A percentile compares a stretch with the other conserved stretches of the same genome.
phyloP scores from a whole-genome alignment of 2,329 filamentous ascomycete species.

The Fusarium multiceps region DNA sequence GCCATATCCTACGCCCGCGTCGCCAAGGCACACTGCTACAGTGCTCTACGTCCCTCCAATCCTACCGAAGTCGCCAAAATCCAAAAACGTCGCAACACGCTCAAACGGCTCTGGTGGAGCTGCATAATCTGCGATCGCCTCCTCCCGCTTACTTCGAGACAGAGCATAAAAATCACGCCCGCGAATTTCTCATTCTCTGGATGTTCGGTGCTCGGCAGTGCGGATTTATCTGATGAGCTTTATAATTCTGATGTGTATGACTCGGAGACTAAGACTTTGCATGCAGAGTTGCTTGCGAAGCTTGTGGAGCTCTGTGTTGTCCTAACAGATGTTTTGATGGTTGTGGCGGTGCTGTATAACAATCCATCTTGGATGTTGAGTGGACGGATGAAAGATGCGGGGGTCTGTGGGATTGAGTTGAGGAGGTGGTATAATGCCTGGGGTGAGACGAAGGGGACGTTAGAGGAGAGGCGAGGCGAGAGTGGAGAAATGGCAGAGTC shows the following conservation, averaged over 20 bases:
- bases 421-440: constrained; percentile 39
- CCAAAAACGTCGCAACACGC: constrained; percentile 34
- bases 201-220: constrained; percentile 23
- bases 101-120: constrained; percentile 45
- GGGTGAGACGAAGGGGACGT: constrained; percentile 30
- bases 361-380: constrained; percentile 40
- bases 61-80: constrained; percentile 17
- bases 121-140: constrained; percentile 43
- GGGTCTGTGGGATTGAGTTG: constrained; percentile 37
- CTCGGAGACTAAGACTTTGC: constrained; percentile 30
- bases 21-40: constrained; percentile 42
- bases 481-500: constrained; percentile 19
- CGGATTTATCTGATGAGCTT: constrained; percentile 37
- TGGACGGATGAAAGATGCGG: constrained; percentile 34
- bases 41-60: constrained; percentile 7
- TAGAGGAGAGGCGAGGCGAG: constrained; percentile 18
- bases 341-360: constrained; percentile 38
- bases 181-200: too few relatives aligned
- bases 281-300: constrained; percentile 37
- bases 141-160: constrained; percentile 35
- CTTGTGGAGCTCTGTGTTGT: constrained; percentile 42
- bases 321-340: constrained; percentile 37
- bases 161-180: constrained; percentile 45
- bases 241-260: constrained; percentile 43
- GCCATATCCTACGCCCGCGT: constrained; percentile 44